Evolutionary conservation across 768 basidiomycete species (phyloP), one percentile per base, ranked within the genome.

Genomic region (Kwoniella sp.): DNA sequence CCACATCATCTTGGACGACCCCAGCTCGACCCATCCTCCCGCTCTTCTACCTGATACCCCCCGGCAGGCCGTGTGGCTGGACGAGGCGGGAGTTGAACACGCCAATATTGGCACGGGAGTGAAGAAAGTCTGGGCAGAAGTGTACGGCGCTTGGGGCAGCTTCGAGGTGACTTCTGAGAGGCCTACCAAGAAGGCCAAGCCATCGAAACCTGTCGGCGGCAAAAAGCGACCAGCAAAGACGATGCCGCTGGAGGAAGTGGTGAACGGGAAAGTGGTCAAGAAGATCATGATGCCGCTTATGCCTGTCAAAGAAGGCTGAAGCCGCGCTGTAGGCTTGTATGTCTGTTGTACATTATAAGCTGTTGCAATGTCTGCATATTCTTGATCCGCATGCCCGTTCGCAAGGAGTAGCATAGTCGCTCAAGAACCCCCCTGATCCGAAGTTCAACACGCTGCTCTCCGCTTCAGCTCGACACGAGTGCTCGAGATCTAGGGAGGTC

Each of bases 91-190:
- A n/a, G 58, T 70, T 15, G 62, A 62, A 39, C 29, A 45, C 44
- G 64, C 69, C 3, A 75, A 73, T 40, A 50, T 75, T 14, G 73
- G 74, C 1, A 73, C 73, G 19, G 73, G 74, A 4, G 69, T 69
- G 14, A 71, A 73, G 58, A 75, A 75, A 46, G 66, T 73, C 2
- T 75, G 74, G 74, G 53, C 63, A n/a, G 67, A 69, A 51, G 55
- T 72, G 3, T 70, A 65, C 28, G 68, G 68, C 0, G 32, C 56
- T 14, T 67, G 69, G 69, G 61, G 63, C 4, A 32, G 19, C 10
- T 62, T 67, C 38, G 59, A 62, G 11, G 23, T 28, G 11, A 19
- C 39, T 14, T 37, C 54, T 27, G 36, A 25, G 11, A 27, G 19
- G 10, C 26, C 3, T 19, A 36, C 6, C 22, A 36, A 27, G 15